A percentile compares a stretch with the other conserved stretches of the same genome.
Conservation (phyloP, 352 stramenopile species). For the Aphanomyces invadans region DNA sequence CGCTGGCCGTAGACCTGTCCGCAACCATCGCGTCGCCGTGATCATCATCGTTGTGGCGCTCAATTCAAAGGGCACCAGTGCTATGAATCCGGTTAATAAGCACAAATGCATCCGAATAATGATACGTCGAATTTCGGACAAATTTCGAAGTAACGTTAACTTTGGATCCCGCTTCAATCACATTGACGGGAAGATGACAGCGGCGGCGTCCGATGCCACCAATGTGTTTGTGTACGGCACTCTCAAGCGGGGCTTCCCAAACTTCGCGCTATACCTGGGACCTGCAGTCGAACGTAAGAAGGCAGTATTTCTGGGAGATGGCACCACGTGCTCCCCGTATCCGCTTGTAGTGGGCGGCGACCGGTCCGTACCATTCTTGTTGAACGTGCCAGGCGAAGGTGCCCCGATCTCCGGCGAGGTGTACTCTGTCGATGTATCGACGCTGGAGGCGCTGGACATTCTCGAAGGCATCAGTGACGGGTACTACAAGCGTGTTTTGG, state of each 20-base stretch:
- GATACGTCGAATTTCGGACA: no score
- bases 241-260: constrained; percentile 65
- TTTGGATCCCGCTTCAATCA: no score
- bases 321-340: constrained; percentile 35
- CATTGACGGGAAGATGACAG: background rate
- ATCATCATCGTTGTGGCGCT: no score
- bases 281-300: constrained; percentile 43
- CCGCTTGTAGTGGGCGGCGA: constrained; percentile 57
- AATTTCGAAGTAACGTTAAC: no score
- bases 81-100: background rate
- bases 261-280: constrained; percentile 58
- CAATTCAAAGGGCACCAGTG: no score
- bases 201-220: constrained; percentile 17
- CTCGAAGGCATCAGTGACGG: constrained; percentile 61
- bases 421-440: constrained; percentile 49
- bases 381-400: constrained; percentile 15
- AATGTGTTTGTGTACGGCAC: constrained; percentile 76
- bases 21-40: background rate
- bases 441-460: constrained; percentile 54
- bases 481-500: constrained; percentile 58
- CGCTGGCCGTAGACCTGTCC: background rate
- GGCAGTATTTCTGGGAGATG: constrained; percentile 39
- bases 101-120: no score
- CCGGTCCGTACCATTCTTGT: constrained; percentile 46
- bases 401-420: constrained; percentile 37